Evolutionary conservation across 2,329 filamentous ascomycete species (phyloP).

Genomic region (Sporothrix sp.): DNA sequence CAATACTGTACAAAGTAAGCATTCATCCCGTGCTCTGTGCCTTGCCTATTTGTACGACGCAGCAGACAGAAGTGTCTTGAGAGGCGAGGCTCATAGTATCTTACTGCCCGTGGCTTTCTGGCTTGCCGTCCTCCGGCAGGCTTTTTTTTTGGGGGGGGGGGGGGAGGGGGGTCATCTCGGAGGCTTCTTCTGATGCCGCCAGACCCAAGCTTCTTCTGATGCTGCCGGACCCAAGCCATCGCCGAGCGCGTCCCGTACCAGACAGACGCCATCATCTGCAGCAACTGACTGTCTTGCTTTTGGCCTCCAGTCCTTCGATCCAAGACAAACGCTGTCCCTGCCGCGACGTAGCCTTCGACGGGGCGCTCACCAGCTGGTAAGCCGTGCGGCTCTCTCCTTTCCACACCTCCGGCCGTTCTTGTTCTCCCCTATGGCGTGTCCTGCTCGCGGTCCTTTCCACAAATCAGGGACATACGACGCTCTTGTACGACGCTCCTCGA

Average conservation of each 20-base stretch:
- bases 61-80: no score
- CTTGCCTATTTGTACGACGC: no score
- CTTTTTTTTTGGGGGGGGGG: no score
- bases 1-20: no score
- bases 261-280: not conserved
- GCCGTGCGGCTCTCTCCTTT: not conserved
- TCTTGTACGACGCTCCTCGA: no score
- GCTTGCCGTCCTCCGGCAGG: no score
- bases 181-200: not conserved
- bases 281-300: not conserved
- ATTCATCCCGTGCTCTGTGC: no score
- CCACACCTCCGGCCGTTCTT: not conserved
- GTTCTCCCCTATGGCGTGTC: not conserved
- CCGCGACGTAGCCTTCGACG: not conserved
- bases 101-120: no score
- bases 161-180: no score
- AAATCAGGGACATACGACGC: no score
- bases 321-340: not conserved
- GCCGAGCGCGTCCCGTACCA: not conserved
- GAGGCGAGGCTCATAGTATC: no score
- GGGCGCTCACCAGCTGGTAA: slow-evolving; percentile 1
- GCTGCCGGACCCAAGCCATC: not conserved
- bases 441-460: no score
- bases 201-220: not conserved
- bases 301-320: not conserved